Conservation (phyloP, 495 filamentous ascomycete species). For the Xylaria acuta region DNA sequence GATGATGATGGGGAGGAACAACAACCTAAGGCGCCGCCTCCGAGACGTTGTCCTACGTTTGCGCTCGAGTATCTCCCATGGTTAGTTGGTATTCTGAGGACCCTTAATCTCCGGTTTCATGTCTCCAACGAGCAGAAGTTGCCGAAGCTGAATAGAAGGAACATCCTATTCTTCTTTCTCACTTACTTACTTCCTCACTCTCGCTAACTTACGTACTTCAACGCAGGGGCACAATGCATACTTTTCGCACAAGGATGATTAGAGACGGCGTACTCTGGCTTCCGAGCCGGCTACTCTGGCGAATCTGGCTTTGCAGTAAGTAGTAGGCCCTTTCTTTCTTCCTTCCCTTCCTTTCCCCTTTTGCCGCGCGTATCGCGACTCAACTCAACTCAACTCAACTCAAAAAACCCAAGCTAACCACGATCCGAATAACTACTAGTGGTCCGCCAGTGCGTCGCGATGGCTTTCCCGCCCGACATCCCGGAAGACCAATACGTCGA, state of each 20-base stretch:
- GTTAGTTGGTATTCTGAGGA: background rate
- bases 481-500: background rate
- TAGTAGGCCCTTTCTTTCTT: too few species aligned
- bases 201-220: background rate
- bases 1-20: too few species aligned
- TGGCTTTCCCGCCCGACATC: slow-evolving; percentile 19
- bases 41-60: slow-evolving; percentile 8
- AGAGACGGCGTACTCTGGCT: background rate
- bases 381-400: background rate
- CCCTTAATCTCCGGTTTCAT: background rate
- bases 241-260: background rate
- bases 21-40: background rate
- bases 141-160: background rate
- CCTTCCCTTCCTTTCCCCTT: too few species aligned
- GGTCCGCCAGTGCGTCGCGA: slow-evolving; percentile 14
- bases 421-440: background rate
- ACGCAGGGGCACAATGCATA: background rate
- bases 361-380: background rate
- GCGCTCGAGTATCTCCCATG: background rate
- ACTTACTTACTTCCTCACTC: background rate
- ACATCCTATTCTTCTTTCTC: background rate
- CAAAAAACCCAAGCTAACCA: background rate
- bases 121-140: background rate
- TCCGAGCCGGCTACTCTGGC: slow-evolving; percentile 9
- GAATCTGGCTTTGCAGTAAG: slow-evolving; percentile 14